Conservation (phyloP, 805 yeast genomes). For the Spathaspora passalidarum region DNA sequence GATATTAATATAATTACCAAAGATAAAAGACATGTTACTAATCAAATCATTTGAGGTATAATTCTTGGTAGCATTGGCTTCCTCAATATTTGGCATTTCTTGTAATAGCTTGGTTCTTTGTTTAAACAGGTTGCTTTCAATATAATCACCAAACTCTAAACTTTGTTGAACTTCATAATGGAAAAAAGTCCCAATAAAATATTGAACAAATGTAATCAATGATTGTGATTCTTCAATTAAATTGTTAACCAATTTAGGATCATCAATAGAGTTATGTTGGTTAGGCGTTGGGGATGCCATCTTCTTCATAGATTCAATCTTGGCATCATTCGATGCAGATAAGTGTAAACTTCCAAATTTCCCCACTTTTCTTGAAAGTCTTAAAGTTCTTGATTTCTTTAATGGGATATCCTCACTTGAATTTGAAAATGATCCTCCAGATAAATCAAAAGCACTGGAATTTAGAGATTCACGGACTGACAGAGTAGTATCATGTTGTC, state of each 20-base stretch:
- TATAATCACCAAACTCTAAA: constrained; percentile 27
- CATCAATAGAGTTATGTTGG: constrained; percentile 19
- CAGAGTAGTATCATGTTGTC: constrained; percentile 9
- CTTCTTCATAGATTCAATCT: constrained; percentile 2
- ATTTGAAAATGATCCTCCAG: constrained; percentile 7
- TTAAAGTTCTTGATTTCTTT: constrained; percentile 28
- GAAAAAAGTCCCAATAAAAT: constrained; percentile 39
- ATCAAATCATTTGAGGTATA: constrained; percentile 50
- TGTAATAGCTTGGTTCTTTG: constrained; percentile 29
- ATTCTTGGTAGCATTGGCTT: constrained; percentile 19
- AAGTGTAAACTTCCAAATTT: constrained; percentile 16
- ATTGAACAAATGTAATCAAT: constrained; percentile 35
- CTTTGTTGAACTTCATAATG: constrained; percentile 33
- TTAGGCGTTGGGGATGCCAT: background rate
- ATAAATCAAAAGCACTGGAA: background rate
- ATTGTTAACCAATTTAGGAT: constrained; percentile 30
- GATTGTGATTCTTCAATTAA: constrained; percentile 34
- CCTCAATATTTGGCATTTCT: constrained; percentile 9
- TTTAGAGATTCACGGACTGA: constrained; percentile 7
- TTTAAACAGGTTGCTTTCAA: constrained; percentile 24
- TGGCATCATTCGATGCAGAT: constrained; percentile 7
- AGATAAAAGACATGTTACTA: constrained; percentile 44
- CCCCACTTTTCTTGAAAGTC: constrained; percentile 29
- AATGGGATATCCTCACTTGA: constrained; percentile 13
- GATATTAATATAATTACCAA: constrained; percentile 38